These are phyloP conservation scores for Aspergillus sp. DNA, from an alignment of 2,329 filamentous ascomycete species.

Conservation along the genomic window DNA sequence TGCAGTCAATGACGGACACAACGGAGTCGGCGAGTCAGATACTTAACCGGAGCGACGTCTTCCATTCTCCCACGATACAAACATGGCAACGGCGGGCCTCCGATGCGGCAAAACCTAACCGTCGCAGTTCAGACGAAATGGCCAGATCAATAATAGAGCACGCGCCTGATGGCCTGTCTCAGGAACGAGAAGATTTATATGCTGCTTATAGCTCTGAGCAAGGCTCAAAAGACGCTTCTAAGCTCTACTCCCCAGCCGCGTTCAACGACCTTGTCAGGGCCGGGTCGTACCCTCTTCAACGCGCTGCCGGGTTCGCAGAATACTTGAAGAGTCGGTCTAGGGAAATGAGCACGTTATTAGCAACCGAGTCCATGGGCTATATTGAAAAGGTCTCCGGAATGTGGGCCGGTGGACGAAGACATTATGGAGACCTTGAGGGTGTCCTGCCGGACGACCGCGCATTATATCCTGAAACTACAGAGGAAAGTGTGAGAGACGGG, in stretches of 20 bases:
- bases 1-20: conserved; percentile 71
- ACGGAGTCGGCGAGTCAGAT: conserved; percentile 87
- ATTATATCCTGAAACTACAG: conserved; percentile 56
- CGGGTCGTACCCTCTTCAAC: conserved; percentile 76
- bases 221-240: conserved; percentile 20
- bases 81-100: conserved; percentile 32
- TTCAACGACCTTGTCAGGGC: conserved; percentile 60
- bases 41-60: conserved; percentile 80
- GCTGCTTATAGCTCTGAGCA: conserved; percentile 25
- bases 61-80: conserved; percentile 71
- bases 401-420: conserved; percentile 87
- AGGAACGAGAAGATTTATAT: conserved; percentile 16
- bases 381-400: conserved; percentile 96
- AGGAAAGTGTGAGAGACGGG: conserved; percentile 54
- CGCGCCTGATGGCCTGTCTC: conserved; percentile 14
- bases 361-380: conserved; percentile 92
- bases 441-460: conserved; percentile 65
- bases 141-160: conserved; percentile 31
- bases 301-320: conserved; percentile 77
- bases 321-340: conserved; percentile 78
- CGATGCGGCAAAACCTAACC: conserved; percentile 25
- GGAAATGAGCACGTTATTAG: conserved; percentile 76
- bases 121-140: conserved; percentile 36
- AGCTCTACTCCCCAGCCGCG: conserved; percentile 46
- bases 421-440: conserved; percentile 75